phyloP scores from a whole-genome alignment of 345 rosid genomes.

The Syzygium grande region DNA sequence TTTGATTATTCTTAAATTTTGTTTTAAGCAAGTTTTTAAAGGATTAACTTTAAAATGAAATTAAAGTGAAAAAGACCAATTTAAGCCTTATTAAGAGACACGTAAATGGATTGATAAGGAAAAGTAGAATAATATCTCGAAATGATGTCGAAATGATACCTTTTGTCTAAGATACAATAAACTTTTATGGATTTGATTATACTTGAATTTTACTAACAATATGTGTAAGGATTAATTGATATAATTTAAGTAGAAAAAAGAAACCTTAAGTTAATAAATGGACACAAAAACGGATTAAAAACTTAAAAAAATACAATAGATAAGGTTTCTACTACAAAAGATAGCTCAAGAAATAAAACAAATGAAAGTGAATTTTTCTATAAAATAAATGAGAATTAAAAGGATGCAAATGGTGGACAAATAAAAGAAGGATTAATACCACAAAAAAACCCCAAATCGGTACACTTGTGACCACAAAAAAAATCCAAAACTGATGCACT shows the following conservation, averaged over 20 bases:
- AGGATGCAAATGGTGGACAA: neutral
- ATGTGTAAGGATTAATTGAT: neutral
- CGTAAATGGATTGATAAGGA: neutral
- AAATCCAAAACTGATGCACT: no score
- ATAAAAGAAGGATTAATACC: neutral
- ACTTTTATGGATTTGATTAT: neutral
- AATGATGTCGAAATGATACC: neutral
- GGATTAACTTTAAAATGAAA: neutral
- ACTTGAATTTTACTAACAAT: neutral
- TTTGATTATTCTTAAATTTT: neutral
- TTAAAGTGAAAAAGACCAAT: neutral
- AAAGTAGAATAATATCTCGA: neutral
- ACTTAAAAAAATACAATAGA: neutral
- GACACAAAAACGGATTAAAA: neutral
- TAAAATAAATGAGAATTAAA: neutral
- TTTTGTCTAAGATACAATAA: neutral
- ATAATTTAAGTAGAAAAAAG: neutral
- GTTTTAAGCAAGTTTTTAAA: neutral
- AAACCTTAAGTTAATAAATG: neutral
- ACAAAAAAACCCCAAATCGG: no score
- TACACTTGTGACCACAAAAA: no score
- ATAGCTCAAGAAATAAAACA: neutral
- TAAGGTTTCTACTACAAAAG: neutral
- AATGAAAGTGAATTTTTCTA: neutral
- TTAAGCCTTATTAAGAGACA: neutral